Base-by-base conservation (phyloP, 2,329 filamentous ascomycete species). In the Penicillium brasilianum region DNA sequence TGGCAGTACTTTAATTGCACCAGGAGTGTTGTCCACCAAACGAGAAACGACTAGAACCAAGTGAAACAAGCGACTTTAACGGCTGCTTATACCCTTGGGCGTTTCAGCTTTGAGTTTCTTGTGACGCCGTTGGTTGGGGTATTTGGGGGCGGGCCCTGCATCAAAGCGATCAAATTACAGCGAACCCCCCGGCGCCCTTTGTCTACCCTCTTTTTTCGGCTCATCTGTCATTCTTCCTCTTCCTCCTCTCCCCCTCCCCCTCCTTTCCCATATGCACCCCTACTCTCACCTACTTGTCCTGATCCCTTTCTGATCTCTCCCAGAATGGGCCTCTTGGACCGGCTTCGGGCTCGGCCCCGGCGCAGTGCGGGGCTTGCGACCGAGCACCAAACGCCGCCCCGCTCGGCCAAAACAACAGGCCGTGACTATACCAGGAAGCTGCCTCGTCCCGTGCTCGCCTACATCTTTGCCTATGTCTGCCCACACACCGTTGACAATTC, bases 381-480 rank as follows among this genome's bases (percentile, higher is more conserved):
- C 59, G 67, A 67, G 58, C 60, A 55, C 51, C 60, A 58, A 55
- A 67, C 59, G 28, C 65, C 60, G 54, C 67, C 56, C 61, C 70
- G 61, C 59, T 64, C 69, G 9, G 16, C 65, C 49, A 69, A 65
- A 46, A 28, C 54, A 25, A 59, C 55, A 36, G 64, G 64, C 36
- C 64, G 55, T 51, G 76, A 80, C 65, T 68, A 63, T 39, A 81
- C 87, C 52, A 78, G 80, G 43, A 77, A 78, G 55, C 84, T 97
- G 11, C 90, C 92, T 10, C 78, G 84, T 28, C 79, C 84, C n/a
- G 82, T 96, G 32, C 83, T 97, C 60, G 83, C 87, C 67, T 87
- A 85, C 73, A 93, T 97, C 73, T 94, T 97, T 76, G 79, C 84
- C 69, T 88, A 88, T 67, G 88, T 97, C 59, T 97, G 93, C 71